A percentile compares a stretch with the other conserved stretches of the same genome.
These are phyloP conservation scores for Plenodomus lindquistii DNA, from an alignment of 2,329 filamentous ascomycete genomes.

Conservation along the genomic window DNA sequence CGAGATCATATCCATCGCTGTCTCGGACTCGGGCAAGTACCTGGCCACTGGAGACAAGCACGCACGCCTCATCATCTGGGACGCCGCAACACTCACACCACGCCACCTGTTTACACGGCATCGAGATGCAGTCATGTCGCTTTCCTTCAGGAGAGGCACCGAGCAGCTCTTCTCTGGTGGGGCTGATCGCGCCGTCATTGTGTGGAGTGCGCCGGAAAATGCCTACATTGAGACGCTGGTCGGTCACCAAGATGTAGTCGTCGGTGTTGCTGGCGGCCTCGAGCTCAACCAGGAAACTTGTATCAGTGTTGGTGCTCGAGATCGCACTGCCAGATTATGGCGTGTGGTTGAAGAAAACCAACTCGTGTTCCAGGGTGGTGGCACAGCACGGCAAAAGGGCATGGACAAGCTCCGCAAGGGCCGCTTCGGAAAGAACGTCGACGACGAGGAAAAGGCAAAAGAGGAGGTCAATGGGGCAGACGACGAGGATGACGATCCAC, in stretches of 20 bases:
- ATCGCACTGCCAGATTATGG: slow-evolving; percentile 91
- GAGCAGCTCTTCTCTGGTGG: slow-evolving; percentile 93
- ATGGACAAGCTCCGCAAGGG: slow-evolving; percentile 42
- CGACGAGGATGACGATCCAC: slow-evolving; percentile 47
- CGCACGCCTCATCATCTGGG: slow-evolving; percentile 83
- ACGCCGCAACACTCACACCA: slow-evolving; percentile 76
- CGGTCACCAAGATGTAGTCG: slow-evolving; percentile 89
- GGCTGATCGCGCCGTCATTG: slow-evolving; percentile 90
- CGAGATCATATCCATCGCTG: slow-evolving; percentile 80
- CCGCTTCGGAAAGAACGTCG: slow-evolving; percentile 37
- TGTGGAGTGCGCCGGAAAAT: slow-evolving; percentile 89
- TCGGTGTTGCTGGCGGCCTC: slow-evolving; percentile 67
- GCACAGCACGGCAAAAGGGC: slow-evolving; percentile 48
- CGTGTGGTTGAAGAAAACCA: slow-evolving; percentile 96
- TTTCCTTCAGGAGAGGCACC: slow-evolving; percentile 82
- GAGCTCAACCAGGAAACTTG: slow-evolving; percentile 80
- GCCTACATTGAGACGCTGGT: slow-evolving; percentile 96
- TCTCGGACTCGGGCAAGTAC: slow-evolving; percentile 86
- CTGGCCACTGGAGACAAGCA: slow-evolving; percentile 90
- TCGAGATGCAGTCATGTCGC: slow-evolving; percentile 79
- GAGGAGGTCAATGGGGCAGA: slow-evolving; percentile 39
- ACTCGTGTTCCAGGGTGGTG: slow-evolving; percentile 89
- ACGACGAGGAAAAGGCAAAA: slow-evolving; percentile 53
- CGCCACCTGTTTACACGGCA: slow-evolving; percentile 89
- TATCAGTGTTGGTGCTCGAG: slow-evolving; percentile 85